These are phyloP conservation scores for Gremmenia infestans DNA, from an alignment of 2,329 filamentous ascomycete species.

Conservation along the genomic window DNA sequence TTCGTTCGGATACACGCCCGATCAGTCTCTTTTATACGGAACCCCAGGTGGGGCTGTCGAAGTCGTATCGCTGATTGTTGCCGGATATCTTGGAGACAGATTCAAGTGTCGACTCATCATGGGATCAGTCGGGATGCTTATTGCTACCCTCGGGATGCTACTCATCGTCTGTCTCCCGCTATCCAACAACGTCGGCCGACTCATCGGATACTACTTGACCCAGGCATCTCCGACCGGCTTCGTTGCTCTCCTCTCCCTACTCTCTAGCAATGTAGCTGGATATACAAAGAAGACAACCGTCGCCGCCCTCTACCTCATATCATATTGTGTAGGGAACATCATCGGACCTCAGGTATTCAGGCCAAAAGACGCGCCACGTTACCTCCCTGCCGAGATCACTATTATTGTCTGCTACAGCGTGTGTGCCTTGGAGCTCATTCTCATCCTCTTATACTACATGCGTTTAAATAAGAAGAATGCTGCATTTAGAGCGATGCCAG, in stretches of 20 bases:
- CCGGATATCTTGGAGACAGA: conserved; percentile 27
- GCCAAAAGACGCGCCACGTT: conserved; percentile 42
- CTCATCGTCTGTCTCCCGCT: conserved; percentile 35
- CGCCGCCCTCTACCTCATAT: conserved; percentile 40
- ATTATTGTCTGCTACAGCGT: conserved; percentile 37
- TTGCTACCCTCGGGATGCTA: conserved; percentile 30
- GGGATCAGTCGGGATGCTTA: conserved; percentile 33
- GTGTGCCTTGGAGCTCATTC: conserved; percentile 18
- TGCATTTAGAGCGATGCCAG: conserved; percentile 15
- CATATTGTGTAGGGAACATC: conserved; percentile 50
- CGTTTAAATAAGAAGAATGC: conserved; percentile 27
- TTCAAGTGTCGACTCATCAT: conserved; percentile 27
- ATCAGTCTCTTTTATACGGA: conserved; percentile 28
- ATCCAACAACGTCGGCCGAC: conserved; percentile 33
- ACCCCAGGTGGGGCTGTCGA: conserved; percentile 28
- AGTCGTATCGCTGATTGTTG: conserved; percentile 24
- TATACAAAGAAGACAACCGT: conserved; percentile 47
- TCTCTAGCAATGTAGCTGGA: conserved; percentile 41
- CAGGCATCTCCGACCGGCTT: conserved; percentile 53
- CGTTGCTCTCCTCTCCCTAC: conserved; percentile 30
- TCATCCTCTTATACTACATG: conserved; percentile 25
- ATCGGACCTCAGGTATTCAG: conserved; percentile 39
- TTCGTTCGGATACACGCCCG: conserved; percentile 35
- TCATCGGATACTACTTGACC: conserved; percentile 39
- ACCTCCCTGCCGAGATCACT: conserved; percentile 35